Percentiles rank a stretch among this genome's conserved stretches.
Evolutionary conservation across 2,329 filamentous ascomycete genomes (phyloP).

Genomic region (Grosmannia huntii): DNA sequence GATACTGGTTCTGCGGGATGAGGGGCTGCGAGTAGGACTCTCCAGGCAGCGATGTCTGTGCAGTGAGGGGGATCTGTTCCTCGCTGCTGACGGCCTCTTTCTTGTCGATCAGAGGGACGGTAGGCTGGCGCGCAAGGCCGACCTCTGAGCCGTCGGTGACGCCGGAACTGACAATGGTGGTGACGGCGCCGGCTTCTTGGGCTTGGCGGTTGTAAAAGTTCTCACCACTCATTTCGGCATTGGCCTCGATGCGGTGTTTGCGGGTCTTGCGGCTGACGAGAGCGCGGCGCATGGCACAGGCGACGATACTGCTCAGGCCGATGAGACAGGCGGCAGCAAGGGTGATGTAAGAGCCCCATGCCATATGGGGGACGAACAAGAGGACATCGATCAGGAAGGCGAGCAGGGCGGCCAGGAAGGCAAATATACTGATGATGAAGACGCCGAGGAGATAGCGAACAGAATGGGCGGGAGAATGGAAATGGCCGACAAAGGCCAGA

Average conservation of each 20-base stretch:
- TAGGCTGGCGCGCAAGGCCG: slow-evolving; percentile 30
- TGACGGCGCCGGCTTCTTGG: slow-evolving; percentile 27
- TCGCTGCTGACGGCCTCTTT: slow-evolving; percentile 51
- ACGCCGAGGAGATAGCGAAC: slow-evolving; percentile 74
- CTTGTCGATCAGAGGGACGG: slow-evolving; percentile 48
- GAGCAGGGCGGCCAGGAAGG: slow-evolving; percentile 64
- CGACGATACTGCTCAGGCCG: slow-evolving; percentile 67
- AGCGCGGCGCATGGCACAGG: slow-evolving; percentile 89
- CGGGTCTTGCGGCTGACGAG: slow-evolving; percentile 86
- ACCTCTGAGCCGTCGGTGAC: neutral
- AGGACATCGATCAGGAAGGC: slow-evolving; percentile 90
- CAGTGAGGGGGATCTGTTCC: slow-evolving; percentile 58
- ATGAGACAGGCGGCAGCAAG: slow-evolving; percentile 80
- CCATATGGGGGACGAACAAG: slow-evolving; percentile 84
- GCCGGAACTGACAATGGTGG: slow-evolving; percentile 25
- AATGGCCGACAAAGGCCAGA: slow-evolving; percentile 68
- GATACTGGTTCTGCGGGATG: slow-evolving; percentile 42
- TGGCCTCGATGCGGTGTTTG: slow-evolving; percentile 81
- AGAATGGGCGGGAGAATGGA: slow-evolving; percentile 81
- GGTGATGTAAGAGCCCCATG: slow-evolving; percentile 91
- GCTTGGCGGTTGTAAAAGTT: slow-evolving; percentile 72
- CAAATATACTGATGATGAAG: slow-evolving; percentile 76
- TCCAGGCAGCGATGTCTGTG: slow-evolving; percentile 45
- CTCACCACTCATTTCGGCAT: slow-evolving; percentile 93
- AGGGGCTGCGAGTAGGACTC: slow-evolving; percentile 28